phyloP scores from a whole-genome alignment of 2,329 filamentous ascomycete genomes.

The Venturia carpophila region DNA sequence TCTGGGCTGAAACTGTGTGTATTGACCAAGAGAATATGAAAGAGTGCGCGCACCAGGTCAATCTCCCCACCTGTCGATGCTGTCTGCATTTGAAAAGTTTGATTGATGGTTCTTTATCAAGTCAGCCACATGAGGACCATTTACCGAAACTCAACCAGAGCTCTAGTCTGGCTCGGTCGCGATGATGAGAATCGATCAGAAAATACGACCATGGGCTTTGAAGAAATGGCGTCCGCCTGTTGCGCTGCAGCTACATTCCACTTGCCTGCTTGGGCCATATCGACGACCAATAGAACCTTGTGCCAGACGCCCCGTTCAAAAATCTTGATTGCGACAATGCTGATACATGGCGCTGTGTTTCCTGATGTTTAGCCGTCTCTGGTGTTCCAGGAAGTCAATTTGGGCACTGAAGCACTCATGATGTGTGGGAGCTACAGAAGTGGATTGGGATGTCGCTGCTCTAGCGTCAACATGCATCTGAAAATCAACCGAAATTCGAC shows the following conservation, averaged over 20 bases:
- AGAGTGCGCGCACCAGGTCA: conserved; percentile 19
- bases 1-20: conserved; percentile 21
- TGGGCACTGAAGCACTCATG: neutral
- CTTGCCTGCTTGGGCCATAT: neutral
- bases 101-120: neutral
- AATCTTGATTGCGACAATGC: neutral
- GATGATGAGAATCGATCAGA: conserved; percentile 4
- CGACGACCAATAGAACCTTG: neutral
- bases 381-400: conserved; percentile 16
- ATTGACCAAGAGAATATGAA: conserved; percentile 19
- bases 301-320: neutral
- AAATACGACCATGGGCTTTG: neutral
- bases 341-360: conserved; percentile 6
- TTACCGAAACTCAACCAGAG: conserved; percentile 9
- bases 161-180: conserved; percentile 19
- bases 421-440: conserved; percentile 9
- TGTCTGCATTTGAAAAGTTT: neutral
- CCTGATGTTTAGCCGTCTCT: conserved; percentile 14
- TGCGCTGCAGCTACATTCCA: neutral
- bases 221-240: neutral
- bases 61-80: conserved; percentile 15
- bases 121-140: neutral
- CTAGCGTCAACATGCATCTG: conserved; percentile 12
- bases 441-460: conserved; percentile 5
- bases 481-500: neutral